Conservation (phyloP, 208 protist species). For the Leishmania tropica region DNA sequence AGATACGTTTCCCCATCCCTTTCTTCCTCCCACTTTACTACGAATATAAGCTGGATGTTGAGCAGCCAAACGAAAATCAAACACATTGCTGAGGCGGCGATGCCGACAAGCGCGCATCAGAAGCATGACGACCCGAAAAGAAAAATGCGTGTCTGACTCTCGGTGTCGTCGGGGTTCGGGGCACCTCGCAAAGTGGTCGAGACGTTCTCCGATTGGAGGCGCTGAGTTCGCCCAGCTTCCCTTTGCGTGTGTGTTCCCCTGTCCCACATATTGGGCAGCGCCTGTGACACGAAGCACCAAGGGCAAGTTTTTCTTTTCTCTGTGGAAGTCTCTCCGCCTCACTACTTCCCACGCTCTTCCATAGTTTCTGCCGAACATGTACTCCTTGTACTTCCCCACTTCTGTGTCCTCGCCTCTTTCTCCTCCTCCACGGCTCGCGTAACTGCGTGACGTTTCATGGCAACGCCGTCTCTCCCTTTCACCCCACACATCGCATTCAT, state of each 20-base stretch:
- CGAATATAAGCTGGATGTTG: neutral
- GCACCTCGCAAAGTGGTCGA: neutral
- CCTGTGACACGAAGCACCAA: neutral
- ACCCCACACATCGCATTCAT: neutral
- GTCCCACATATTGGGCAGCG: neutral
- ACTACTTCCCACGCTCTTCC: neutral
- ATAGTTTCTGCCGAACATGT: neutral
- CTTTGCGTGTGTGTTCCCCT: neutral
- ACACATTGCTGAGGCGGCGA: neutral
- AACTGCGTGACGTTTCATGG: neutral
- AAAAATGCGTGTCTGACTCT: conserved; percentile 2
- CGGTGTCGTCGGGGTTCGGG: neutral
- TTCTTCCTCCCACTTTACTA: neutral
- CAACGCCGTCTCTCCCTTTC: neutral
- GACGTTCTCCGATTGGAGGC: neutral
- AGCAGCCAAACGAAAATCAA: neutral
- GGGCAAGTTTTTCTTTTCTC: neutral
- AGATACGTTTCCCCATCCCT: neutral
- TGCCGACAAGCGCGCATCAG: neutral
- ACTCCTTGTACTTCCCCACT: neutral
- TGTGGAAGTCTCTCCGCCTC: neutral
- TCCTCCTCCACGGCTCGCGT: neutral
- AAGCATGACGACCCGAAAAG: conserved; percentile 5
- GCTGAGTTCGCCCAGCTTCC: neutral
- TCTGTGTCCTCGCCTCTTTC: conserved; percentile 1